Evolutionary conservation across 805 yeast genomes (phyloP).

Genomic region (Saturnispora diversa): DNA sequence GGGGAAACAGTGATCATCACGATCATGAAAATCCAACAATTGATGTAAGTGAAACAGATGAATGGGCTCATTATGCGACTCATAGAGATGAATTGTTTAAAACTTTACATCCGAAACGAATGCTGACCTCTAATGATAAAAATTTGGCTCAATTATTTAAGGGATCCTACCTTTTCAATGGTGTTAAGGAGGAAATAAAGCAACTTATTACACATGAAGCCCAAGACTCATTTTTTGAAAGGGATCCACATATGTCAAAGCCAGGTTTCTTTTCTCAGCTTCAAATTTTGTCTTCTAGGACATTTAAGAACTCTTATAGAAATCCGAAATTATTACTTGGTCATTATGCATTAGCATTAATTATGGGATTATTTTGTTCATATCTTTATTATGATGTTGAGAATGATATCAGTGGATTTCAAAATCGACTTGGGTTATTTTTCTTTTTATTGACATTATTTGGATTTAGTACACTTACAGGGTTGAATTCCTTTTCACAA

Average conservation of each 20-base stretch:
- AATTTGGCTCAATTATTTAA: conserved; percentile 20
- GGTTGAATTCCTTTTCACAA: conserved; percentile 77
- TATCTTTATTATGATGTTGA: conserved; percentile 72
- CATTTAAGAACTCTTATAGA: conserved; percentile 87
- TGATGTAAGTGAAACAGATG: conserved; percentile 40
- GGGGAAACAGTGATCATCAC: conserved; percentile 16
- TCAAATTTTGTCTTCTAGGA: conserved; percentile 68
- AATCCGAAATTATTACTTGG: conserved; percentile 84
- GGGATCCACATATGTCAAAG: conserved; percentile 31
- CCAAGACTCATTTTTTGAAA: conserved; percentile 20
- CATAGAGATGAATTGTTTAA: conserved; percentile 63
- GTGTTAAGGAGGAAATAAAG: conserved; percentile 34
- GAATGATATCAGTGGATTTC: conserved; percentile 93
- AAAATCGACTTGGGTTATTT: conserved; percentile 87
- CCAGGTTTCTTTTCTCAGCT: conserved; percentile 64
- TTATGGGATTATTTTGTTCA: conserved; percentile 81
- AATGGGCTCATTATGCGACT: conserved; percentile 80
- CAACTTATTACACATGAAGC: conserved; percentile 9
- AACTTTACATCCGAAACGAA: conserved; percentile 14
- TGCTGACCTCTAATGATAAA: conserved; percentile 10
- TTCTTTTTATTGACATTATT: conserved; percentile 85
- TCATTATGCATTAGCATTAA: conserved; percentile 69
- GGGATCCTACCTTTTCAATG: conserved; percentile 33
- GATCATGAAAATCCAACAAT: conserved; percentile 24
- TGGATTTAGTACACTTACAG: conserved; percentile 91